These are phyloP conservation scores for Perilla frutescens DNA, from an alignment of 257 asterid genomes.

Conservation along the genomic window DNA sequence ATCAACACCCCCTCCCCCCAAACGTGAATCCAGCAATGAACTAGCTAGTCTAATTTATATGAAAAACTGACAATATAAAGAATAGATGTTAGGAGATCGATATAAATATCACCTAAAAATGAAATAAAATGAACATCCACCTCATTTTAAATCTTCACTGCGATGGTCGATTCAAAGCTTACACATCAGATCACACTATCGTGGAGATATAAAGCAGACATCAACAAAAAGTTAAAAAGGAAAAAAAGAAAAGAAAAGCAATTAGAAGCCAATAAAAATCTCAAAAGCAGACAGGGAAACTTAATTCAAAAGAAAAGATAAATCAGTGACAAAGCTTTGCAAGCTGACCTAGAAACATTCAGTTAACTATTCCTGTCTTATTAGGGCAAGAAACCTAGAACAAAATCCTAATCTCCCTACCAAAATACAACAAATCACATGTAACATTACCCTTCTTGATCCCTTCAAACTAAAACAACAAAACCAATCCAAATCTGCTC, in stretches of 20 bases:
- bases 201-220: slow-evolving; percentile 31
- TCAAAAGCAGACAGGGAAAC: slow-evolving; percentile 29
- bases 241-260: not conserved
- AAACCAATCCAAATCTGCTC: slow-evolving; percentile 10
- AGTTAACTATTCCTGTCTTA: slow-evolving; percentile 13
- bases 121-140: slow-evolving; percentile 2
- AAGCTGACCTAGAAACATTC: slow-evolving; percentile 11
- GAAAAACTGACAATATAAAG: not conserved
- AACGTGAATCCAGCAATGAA: not conserved
- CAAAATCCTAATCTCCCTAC: slow-evolving; percentile 3
- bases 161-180: slow-evolving; percentile 32
- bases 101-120: not conserved
- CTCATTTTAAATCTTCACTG: not conserved
- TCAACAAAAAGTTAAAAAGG: slow-evolving; percentile 23
- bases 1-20: not conserved
- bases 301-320: slow-evolving; percentile 21
- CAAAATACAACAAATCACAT: too few relatives aligned
- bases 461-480: slow-evolving; percentile 21
- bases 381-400: slow-evolving; percentile 15
- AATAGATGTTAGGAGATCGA: slow-evolving; percentile 13
- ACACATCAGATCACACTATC: slow-evolving; percentile 37
- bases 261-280: not conserved
- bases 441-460: slow-evolving; percentile 5
- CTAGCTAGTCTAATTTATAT: not conserved
- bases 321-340: slow-evolving; percentile 12